Conservation (phyloP, 1,139 yeast species). For the Lodderomyces theae region DNA sequence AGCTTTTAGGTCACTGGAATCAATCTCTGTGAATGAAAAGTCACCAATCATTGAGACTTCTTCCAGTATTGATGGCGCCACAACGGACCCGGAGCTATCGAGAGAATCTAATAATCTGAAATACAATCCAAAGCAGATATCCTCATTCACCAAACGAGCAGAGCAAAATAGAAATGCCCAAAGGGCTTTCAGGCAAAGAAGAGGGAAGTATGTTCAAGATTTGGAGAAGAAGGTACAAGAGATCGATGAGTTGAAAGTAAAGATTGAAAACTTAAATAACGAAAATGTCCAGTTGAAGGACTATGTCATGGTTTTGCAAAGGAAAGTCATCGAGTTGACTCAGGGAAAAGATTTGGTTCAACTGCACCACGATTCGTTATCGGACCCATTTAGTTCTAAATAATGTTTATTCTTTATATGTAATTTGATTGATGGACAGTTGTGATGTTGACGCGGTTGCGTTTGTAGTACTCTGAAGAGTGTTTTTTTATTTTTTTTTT, state of each 20-base stretch:
- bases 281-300: constrained; percentile 74
- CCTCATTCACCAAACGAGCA: constrained; percentile 69
- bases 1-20: neutral
- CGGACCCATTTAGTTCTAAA: constrained; percentile 2
- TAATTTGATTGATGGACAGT: neutral
- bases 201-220: constrained; percentile 74
- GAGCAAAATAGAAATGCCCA: constrained; percentile 89
- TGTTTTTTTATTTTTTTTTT: neutral
- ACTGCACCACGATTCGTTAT: constrained; percentile 2
- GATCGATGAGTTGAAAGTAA: constrained; percentile 55
- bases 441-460: neutral
- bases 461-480: neutral
- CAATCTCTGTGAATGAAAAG: constrained; percentile 1
- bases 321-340: constrained; percentile 52
- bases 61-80: constrained; percentile 1
- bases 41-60: neutral
- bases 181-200: constrained; percentile 79
- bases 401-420: too few species aligned
- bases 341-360: constrained; percentile 7
- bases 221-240: constrained; percentile 69
- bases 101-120: constrained; percentile 7
- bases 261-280: constrained; percentile 59
- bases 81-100: constrained; percentile 5
- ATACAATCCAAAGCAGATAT: constrained; percentile 37
- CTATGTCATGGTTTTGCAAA: constrained; percentile 67